Evolutionary conservation across 2,329 filamentous ascomycete species (phyloP), one percentile per base, ranked within the genome.

Genomic region (Scytalidium sp.): DNA sequence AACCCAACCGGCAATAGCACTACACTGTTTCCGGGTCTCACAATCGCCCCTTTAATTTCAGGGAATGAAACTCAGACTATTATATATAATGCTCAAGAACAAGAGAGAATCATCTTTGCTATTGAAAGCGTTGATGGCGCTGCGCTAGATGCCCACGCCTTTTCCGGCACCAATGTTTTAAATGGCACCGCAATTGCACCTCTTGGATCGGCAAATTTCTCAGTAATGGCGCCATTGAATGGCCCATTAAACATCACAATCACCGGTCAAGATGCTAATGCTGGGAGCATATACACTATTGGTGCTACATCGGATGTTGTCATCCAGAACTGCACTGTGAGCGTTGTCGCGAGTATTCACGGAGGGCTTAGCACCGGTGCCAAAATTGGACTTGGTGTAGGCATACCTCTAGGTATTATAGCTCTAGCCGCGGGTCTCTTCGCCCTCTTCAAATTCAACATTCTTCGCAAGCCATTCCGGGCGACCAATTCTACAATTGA

Each of bases 251-350:
- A 59, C 21, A 40, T 62, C 15, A 29, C 52, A 21, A 48, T 62
- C n/a, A 57, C 47, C 10, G 49, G 56, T 2, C 48, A 46, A 32
- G 51, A 56, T 8, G 45, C 54, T 2, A 47, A 47, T 2, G 46
- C 39, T 3, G 55, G 58, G 29, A 50, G 50, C 19, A 42, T 59
- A n/a, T 60, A 59, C 27, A 52, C 53, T 2, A 45, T 61, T 10
- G 27, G 54, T 15, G 58, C 59, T 8, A 51, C 41, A 41, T 61
- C 57, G 3, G 53, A 58, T 23, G 46, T 51, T 29, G 57, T 56
- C 3, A 53, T 59, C 23, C 59, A 61, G 50, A 61, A 59, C 46
- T 61, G 59, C 41, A 60, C 59, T 17, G 54, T 61, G 13, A 55
- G 53, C 17, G 54, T 57, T 15, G 39, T 43, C 19, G 45, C 27